Conservation (phyloP, 495 filamentous ascomycete species). For the Tuber umbilicatum region DNA sequence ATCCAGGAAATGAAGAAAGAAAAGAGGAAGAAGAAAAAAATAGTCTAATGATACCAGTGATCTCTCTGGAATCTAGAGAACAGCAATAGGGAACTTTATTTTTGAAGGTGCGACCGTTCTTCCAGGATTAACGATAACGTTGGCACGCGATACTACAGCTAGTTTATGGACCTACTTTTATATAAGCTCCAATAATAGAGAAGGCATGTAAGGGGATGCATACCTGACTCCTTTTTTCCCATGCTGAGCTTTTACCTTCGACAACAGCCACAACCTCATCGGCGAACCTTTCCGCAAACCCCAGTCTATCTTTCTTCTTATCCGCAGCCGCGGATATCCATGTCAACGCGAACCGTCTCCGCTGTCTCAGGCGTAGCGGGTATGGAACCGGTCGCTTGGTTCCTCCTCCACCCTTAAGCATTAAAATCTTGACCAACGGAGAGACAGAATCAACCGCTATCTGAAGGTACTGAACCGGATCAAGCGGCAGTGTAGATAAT, state of each 20-base stretch:
- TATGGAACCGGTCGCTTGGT: constrained; percentile 71
- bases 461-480: constrained; percentile 72
- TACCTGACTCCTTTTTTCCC: constrained; percentile 66
- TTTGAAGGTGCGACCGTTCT: not conserved
- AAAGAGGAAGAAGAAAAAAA: not conserved
- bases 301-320: constrained; percentile 57
- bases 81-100: not conserved
- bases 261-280: constrained; percentile 82
- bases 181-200: not conserved
- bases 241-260: constrained; percentile 73
- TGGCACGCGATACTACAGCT: not conserved
- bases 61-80: not conserved
- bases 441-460: constrained; percentile 95
- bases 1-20: not conserved
- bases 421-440: constrained; percentile 71
- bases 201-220: constrained; percentile 48
- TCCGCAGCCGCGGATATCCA: constrained; percentile 82
- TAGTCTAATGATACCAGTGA: not conserved
- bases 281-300: constrained; percentile 71
- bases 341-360: constrained; percentile 65
- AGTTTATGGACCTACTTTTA: not conserved
- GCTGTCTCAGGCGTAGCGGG: constrained; percentile 65
- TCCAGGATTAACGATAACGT: not conserved
- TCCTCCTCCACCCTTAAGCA: constrained; percentile 74
- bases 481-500: constrained; percentile 63